A percentile compares a stretch with the other conserved stretches of the same genome.
These are phyloP conservation scores for Astrephomene gubernaculifera DNA, from an alignment of 139 green algal species.

Conservation along the genomic window DNA sequence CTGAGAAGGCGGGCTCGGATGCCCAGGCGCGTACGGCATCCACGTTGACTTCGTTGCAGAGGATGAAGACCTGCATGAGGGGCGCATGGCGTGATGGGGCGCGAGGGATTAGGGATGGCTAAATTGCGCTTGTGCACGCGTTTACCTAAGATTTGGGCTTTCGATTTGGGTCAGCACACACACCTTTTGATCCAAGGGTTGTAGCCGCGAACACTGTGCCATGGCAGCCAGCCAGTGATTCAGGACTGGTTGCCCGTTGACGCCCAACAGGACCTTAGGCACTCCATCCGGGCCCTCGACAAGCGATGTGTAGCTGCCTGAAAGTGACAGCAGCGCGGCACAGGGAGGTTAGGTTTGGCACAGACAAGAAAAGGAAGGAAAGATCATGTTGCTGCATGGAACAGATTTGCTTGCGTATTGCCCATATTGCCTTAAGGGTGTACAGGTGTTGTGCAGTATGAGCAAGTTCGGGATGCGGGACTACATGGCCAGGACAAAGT, in stretches of 20 bases:
- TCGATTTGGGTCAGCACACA: no score
- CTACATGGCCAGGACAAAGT: no score
- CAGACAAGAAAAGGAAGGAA: no score
- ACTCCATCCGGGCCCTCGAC: conserved; percentile 5
- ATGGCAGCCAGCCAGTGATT: conserved; percentile 39
- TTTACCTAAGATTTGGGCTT: no score
- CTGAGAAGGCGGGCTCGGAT: not conserved
- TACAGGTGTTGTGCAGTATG: no score
- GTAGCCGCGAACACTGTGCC: not conserved
- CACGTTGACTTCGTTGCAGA: conserved; percentile 17
- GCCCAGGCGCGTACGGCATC: conserved; percentile 22
- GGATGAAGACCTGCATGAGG: conserved; percentile 26
- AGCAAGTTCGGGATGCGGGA: no score
- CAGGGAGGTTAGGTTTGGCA: not conserved
- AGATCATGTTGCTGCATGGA: no score
- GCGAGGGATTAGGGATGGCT: no score
- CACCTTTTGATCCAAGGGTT: conserved; percentile 3
- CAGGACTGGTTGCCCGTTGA: conserved; percentile 25
- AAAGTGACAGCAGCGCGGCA: not conserved
- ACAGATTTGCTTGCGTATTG: no score
- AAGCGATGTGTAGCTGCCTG: conserved; percentile 7
- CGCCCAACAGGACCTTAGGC: conserved; percentile 25
- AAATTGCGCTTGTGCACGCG: no score
- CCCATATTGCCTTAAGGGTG: no score
- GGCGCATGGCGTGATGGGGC: not conserved